These are phyloP conservation scores for Teratosphaeria nubilosa DNA, from an alignment of 2,329 filamentous ascomycete genomes.

Conservation along the genomic window DNA sequence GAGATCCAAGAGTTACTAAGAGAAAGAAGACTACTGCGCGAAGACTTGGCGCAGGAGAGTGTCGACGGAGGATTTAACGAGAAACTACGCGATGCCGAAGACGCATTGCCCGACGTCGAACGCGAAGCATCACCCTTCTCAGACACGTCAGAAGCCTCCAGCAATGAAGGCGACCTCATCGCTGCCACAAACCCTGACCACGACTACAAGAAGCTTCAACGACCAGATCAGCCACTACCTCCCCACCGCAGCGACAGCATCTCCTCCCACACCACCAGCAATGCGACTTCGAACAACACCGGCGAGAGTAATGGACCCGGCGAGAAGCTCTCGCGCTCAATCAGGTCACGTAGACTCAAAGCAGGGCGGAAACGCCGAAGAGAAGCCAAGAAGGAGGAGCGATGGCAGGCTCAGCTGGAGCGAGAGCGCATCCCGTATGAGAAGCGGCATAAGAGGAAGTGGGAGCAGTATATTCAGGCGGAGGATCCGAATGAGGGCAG, in stretches of 20 bases:
- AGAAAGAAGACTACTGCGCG: slow-evolving; percentile 20
- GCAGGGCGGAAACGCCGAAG: neutral
- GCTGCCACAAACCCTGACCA: neutral
- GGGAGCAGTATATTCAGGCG: slow-evolving; percentile 28
- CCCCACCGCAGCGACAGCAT: neutral
- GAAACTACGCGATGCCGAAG: neutral
- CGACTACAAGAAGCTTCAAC: neutral
- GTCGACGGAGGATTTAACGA: neutral
- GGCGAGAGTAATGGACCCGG: neutral
- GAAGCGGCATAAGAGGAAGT: slow-evolving; percentile 25
- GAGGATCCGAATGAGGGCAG: slow-evolving; percentile 25
- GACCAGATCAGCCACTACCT: neutral
- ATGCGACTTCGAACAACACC: neutral
- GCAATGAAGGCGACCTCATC: slow-evolving; percentile 17
- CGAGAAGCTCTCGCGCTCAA: neutral
- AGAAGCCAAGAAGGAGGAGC: slow-evolving; percentile 4
- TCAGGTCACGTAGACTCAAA: neutral
- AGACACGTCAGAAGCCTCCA: slow-evolving; percentile 16
- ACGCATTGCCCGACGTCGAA: neutral
- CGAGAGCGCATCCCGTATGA: slow-evolving; percentile 17
- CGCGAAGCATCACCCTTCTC: neutral
- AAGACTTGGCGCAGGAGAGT: neutral
- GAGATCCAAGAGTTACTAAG: slow-evolving; percentile 67
- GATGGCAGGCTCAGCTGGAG: slow-evolving; percentile 6
- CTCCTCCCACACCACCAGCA: neutral